Base-by-base conservation (phyloP, 108 stramenopile species). In the Nitzschia inconspicua region DNA sequence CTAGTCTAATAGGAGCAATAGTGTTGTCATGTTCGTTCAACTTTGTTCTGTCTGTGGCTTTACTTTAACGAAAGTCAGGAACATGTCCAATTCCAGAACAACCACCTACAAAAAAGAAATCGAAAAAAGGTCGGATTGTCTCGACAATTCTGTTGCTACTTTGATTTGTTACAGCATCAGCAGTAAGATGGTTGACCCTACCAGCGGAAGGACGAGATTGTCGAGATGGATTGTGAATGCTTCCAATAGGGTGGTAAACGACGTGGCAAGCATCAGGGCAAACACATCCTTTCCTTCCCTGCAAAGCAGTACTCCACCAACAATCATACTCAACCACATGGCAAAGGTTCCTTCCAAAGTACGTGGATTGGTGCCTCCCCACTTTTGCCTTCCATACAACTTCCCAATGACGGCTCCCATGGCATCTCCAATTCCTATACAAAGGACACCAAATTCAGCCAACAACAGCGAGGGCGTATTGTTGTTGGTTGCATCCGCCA, bases 171-270 rank as follows among this genome's bases (percentile, higher is more conserved):
- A n/a, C n/a, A n/a, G n/a, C n/a, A 54, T 35, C 23, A 54, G 18
- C 0, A 54, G 29, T 6, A 54, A 36, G 5, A 54, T 32, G 11
- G 29, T 29, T 3, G 32, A 58, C 6, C 83, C 91, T n/a, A 66
- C 69, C 64, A 89, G 26, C 23, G 91, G 88, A 29, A 93, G 64
- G 24, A 86, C 82, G 11, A 93, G 63, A 61, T 93, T 93, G 75
- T 93, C 91, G 69, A 85, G 79, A 57, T 93, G 88, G 1, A 26
- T 65, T 26, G 88, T 93, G 37, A 68, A 81, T 22, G 91, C 91
- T 69, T 93, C 91, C 19, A 87, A 28, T 31, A 89, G 27, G 13
- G 87, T 89, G 32, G 78, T 47, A 16, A 73, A 36, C 13, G 52
- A 46, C 19, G 82, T 59, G 13, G 79, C 55, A 0, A 64, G 43